phyloP scores from a whole-genome alignment of 495 filamentous ascomycete genomes.

The Lasiosphaeria miniovina region DNA sequence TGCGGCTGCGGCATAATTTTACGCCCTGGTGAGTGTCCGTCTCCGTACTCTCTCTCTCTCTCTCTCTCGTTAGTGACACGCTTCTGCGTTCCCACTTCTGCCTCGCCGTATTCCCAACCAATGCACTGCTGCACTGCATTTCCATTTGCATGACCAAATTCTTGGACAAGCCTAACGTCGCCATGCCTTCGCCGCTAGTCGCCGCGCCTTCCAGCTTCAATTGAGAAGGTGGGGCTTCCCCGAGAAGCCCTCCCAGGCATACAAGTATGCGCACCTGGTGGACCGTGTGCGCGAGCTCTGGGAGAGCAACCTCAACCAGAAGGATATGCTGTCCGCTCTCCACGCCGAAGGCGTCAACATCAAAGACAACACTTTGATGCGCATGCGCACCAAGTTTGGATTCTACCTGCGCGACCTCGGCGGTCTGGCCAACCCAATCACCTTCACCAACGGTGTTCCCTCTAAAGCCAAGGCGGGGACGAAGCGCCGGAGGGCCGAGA shows the following conservation, averaged over 20 bases:
- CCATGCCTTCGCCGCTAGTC: conserved; percentile 41
- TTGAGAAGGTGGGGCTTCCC: conserved; percentile 80
- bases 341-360: conserved; percentile 65
- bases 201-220: conserved; percentile 68
- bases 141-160: conserved; percentile 4
- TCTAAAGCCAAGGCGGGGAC: not conserved
- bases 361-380: conserved; percentile 64
- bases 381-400: conserved; percentile 61
- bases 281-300: conserved; percentile 70
- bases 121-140: too few species aligned
- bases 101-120: not conserved
- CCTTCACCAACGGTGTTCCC: not conserved
- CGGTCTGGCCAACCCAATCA: not conserved
- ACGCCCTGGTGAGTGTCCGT: conserved; percentile 54
- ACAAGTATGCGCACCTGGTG: conserved; percentile 63
- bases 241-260: conserved; percentile 64
- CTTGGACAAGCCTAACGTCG: conserved; percentile 16
- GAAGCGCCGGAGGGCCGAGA: not conserved
- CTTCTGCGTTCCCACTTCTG: not conserved
- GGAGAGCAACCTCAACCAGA: conserved; percentile 65
- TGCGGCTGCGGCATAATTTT: conserved; percentile 59
- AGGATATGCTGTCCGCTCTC: conserved; percentile 69
- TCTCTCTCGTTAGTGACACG: not conserved
- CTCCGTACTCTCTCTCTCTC: not conserved
- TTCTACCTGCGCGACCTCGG: conserved; percentile 57